Evolutionary conservation across 192 early-diverging fungal species (phyloP), one percentile per base, ranked within the genome.

Genomic region (Coemansia sp.): DNA sequence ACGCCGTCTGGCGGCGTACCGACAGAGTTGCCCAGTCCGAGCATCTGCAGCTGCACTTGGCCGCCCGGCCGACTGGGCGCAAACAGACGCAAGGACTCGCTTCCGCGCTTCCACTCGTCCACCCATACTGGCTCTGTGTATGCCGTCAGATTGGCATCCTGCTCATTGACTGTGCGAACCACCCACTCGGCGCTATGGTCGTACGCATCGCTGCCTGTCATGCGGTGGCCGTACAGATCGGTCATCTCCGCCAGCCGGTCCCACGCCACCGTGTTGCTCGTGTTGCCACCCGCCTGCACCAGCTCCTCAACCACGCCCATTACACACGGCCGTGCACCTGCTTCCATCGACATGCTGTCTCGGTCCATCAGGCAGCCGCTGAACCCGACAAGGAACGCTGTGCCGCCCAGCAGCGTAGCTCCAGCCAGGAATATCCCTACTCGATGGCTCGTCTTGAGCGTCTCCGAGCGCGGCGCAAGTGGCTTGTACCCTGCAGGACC

Each of bases 211-310:
- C 82, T 84, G 45, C 62, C 82, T 24, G 73, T 84, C 66, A 86
- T 82, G 51, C 85, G 84, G 72, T 78, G 73, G 38, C 85, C 85
- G 57, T 71, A 86, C 60, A 84, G 65, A 24, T 86, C 85, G 0
- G 85, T 86, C 85, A 86, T 86, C 62, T 86, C 85, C 0, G 85
- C 85, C 76, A 86, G 60, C 35, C 84, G 72, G 56, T 87, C 84
- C 86, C 86, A 87, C 29, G 80, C 80, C 14, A 82, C 75, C 1
- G 80, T 82, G 62, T 76, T 82, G 65, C 51, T 65, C 21, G 27
- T 32, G 37, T 76, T 60, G 41, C 62, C 45, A 12, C 63, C 79
- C 12, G 53, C 63, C 2, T 56, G 57, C 24, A 76, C 60, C 56
- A 81, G 70, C 67, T 24, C 53, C 35, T 63, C 54, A 27, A 76